phyloP scores from a whole-genome alignment of 768 basidiomycete genomes.

The Agaricus subrufescens region DNA sequence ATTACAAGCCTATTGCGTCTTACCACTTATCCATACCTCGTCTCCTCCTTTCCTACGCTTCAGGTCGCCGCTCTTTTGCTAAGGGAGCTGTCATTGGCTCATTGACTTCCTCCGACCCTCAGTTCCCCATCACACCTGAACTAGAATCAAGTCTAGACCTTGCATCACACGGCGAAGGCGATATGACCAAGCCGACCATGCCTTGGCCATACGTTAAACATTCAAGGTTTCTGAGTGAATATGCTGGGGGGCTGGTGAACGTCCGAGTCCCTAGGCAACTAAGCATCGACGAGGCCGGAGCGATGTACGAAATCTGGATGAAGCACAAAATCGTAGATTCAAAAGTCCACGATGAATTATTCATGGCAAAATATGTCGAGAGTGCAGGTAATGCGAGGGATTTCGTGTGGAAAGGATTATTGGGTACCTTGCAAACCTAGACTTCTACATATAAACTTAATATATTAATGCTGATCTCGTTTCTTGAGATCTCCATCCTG shows the following conservation, averaged over 20 bases:
- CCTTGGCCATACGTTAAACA: slow-evolving; percentile 49
- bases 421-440: slow-evolving; percentile 24
- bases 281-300: slow-evolving; percentile 62
- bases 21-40: slow-evolving; percentile 80
- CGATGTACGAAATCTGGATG: slow-evolving; percentile 75
- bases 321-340: slow-evolving; percentile 51
- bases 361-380: slow-evolving; percentile 75
- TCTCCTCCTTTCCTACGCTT: slow-evolving; percentile 70
- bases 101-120: slow-evolving; percentile 55
- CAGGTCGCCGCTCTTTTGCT: slow-evolving; percentile 57
- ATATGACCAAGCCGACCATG: slow-evolving; percentile 20
- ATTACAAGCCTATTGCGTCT: slow-evolving; percentile 61
- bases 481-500: too few species aligned
- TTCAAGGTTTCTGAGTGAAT: slow-evolving; percentile 41
- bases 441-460: neutral
- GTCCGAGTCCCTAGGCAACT: slow-evolving; percentile 50
- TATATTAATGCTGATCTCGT: too few species aligned
- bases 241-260: slow-evolving; percentile 43
- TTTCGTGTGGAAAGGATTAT: slow-evolving; percentile 67
- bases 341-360: slow-evolving; percentile 62
- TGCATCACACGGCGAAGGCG: neutral
- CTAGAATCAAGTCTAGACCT: slow-evolving; percentile 59
- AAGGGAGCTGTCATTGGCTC: slow-evolving; percentile 74
- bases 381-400: slow-evolving; percentile 75
- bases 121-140: slow-evolving; percentile 55